A percentile compares a stretch with the other conserved stretches of the same genome.
phyloP scores from a whole-genome alignment of 192 early-diverging fungal genomes.

The Phlyctochytrium bullatum region DNA sequence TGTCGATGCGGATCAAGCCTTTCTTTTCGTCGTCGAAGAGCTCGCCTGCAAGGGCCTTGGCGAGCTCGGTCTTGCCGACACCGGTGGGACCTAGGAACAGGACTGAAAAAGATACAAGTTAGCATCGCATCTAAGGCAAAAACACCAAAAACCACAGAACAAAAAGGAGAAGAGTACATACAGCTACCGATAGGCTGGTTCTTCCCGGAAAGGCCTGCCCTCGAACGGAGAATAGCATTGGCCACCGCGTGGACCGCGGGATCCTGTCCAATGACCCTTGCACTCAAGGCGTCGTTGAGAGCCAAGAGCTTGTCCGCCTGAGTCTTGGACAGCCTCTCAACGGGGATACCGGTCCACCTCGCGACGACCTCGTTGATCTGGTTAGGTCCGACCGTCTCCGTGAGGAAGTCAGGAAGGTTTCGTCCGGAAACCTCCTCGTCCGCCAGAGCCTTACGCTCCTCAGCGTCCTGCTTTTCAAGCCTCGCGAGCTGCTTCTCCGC shows the following conservation, averaged over 20 bases:
- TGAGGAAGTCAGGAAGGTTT: no score
- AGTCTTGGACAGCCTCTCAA: slow-evolving; percentile 79
- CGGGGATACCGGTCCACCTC: slow-evolving; percentile 96
- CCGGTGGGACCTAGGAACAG: slow-evolving; percentile 97
- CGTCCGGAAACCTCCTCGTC: slow-evolving; percentile 31
- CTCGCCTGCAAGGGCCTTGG: slow-evolving; percentile 63
- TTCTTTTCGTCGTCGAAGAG: slow-evolving; percentile 98
- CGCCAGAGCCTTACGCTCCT: slow-evolving; percentile 60
- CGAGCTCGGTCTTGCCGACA: slow-evolving; percentile 80
- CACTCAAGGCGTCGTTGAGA: slow-evolving; percentile 71
- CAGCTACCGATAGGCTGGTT: slow-evolving; percentile 65
- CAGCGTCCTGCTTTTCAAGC: slow-evolving; percentile 65
- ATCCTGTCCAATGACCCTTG: slow-evolving; percentile 90
- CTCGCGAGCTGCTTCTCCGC: slow-evolving; percentile 69
- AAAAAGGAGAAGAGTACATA: no score
- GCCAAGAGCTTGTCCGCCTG: slow-evolving; percentile 83
- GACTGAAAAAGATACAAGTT: slow-evolving; percentile 53
- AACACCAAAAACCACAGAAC: no score
- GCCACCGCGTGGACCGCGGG: slow-evolving; percentile 87
- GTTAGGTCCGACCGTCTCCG: slow-evolving; percentile 85
- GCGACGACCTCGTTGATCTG: slow-evolving; percentile 93
- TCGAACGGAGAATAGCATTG: slow-evolving; percentile 83
- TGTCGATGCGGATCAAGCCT: slow-evolving; percentile 94
- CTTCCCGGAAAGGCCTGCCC: slow-evolving; percentile 82
- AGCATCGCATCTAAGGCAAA: neutral